phyloP scores from a whole-genome alignment of 2,329 filamentous ascomycete genomes.

The Aspergillus sp. region DNA sequence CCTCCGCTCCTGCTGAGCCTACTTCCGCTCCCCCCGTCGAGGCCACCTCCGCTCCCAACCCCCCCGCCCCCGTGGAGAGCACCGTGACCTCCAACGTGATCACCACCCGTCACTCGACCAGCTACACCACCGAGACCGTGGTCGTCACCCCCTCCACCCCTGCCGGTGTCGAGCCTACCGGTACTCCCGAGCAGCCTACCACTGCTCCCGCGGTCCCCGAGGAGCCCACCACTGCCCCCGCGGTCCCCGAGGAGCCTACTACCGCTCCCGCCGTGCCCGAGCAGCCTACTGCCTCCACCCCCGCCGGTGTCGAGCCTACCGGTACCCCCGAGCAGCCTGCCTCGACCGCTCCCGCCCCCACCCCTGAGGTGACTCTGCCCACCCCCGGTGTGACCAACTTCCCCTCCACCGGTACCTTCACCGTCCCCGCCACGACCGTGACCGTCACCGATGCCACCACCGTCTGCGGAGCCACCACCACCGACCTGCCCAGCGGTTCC shows the following conservation, averaged over 20 bases:
- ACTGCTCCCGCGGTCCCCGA: background rate
- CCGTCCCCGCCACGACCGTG: conserved; percentile 70
- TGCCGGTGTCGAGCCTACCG: conserved; percentile 9
- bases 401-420: conserved; percentile 70
- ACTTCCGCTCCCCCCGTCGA: conserved; percentile 19
- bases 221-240: conserved; percentile 23
- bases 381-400: conserved; percentile 53
- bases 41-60: background rate
- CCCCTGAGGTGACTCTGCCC: conserved; percentile 39
- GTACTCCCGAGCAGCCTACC: background rate
- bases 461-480: conserved; percentile 63
- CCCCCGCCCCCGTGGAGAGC: conserved; percentile 15
- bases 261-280: conserved; percentile 16
- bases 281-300: conserved; percentile 5
- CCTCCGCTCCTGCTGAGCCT: conserved; percentile 20
- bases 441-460: conserved; percentile 67
- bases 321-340: background rate
- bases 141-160: conserved; percentile 25
- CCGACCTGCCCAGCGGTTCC: conserved; percentile 61
- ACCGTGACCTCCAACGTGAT: conserved; percentile 25
- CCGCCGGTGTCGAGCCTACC: conserved; percentile 8
- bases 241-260: conserved; percentile 8
- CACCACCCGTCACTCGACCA: conserved; percentile 41
- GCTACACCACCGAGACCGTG: conserved; percentile 37
- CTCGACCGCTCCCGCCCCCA: conserved; percentile 20